Evolutionary conservation across 345 rosid genomes (phyloP), one percentile per base, ranked within the genome.

Genomic region (Pugionium dolabratum): DNA sequence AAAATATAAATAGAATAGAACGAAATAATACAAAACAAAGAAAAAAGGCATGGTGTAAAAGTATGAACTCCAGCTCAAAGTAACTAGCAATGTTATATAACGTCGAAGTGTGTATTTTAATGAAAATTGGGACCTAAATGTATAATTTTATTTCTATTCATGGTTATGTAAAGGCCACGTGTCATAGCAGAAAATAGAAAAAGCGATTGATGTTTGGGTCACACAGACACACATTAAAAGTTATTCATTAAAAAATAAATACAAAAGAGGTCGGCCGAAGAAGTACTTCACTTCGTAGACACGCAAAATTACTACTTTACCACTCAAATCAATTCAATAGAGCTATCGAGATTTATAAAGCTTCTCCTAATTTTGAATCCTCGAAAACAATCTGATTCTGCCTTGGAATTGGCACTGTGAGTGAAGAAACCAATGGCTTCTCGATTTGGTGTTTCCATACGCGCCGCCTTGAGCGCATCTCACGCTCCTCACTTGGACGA

Each of bases 361-460:
- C 39, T 52, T 55, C 37, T 36, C 28, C 49, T 41, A n/a, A 30
- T 40, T 42, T 30, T 37, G 37, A 42, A 59, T 31, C 29, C 29
- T 43, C 52, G 51, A 59, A 4, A 55, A 7, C 43, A 33, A 42
- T 36, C 56, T 47, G 55, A 57, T 6, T 67, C 33, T 33, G 1
- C 3, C 5, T 48, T 39, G 40, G 25, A 31, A 35, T 29, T 28
- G 1, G 40, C 1, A 36, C 6, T 36, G 40, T 36, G 71, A 36
- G 53, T 18, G 41, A 53, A 64, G 33, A 47, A 39, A 7, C 53
- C 57, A 49, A 82, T 84, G 87, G 82, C 86, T 18, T 70, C 85
- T 40, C 71, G 56, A 53, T 68, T 76, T 3, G 55, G 83, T 18
- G 68, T 66, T 42, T 73, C 50, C 69, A 9, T 81, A 52, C 77